Evolutionary conservation across 1,284 basidiomycete genomes (phyloP), one percentile per base, ranked within the genome.

Genomic region (Rhizopogon parksii): DNA sequence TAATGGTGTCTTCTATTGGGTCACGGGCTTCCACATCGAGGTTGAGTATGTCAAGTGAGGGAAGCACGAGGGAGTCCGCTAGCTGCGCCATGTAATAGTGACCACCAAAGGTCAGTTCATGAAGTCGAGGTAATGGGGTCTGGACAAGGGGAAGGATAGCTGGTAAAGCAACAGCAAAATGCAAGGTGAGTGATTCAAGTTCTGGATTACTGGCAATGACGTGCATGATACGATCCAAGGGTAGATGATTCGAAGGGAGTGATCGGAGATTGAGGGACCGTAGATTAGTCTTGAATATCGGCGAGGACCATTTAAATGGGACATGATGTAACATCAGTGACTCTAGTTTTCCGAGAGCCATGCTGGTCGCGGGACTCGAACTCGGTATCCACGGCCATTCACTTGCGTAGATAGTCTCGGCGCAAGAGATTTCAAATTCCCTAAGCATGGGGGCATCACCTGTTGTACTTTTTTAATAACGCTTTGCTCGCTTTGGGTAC

Each of bases 351-450:
- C 77, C 71, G 2, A 82, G 69, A 14, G 67, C 60, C 36, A 71
- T 61, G 2, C 69, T 56, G 4, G 70, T 62, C 21, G 63, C 68
- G 8, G 71, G 60, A 7, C 63, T 66, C 21, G 71, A 69, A 43
- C 77, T 80, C 0, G 84, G 85, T 12, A 87, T 70, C 85, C 85
- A 88, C 11, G 76, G 71, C 83, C 83, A 85, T 40, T 86, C 83
- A 21, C 69, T 70, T 52, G 77, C 77, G 55, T 76, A 80, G 8
- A 75, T 74, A 8, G 79, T 73, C 58, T 88, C 85, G 7, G 77
- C 76, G 53, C 82, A 82, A 17, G 84, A 85, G 1, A 89, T 77
- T 62, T 88, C 85, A 55, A 89, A 89, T 61, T 88, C 85, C 56
- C 71, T 75, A 43, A 89, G 63, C 37, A 86, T 63, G 8, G 86